phyloP scores from a whole-genome alignment of 768 basidiomycete species.

The Pholiota microspora region DNA sequence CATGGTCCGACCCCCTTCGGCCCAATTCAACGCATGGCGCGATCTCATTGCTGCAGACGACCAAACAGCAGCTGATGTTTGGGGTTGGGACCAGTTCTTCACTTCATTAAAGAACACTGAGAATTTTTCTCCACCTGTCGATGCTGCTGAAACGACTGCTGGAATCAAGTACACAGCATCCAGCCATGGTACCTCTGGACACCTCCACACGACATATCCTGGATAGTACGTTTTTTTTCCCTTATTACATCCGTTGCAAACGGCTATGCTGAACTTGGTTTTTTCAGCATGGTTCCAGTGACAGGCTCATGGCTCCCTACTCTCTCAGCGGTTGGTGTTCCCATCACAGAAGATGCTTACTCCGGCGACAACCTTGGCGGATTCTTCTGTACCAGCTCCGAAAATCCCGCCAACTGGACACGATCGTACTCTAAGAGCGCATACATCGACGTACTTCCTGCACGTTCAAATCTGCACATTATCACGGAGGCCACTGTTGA shows the following conservation, averaged over 20 bases:
- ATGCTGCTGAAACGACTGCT: slow-evolving; percentile 34
- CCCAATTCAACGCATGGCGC: slow-evolving; percentile 50
- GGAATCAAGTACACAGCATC: slow-evolving; percentile 43
- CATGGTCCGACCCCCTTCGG: slow-evolving; percentile 49
- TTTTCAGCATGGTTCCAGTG: slow-evolving; percentile 46
- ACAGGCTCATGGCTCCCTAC: slow-evolving; percentile 61
- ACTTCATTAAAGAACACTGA: slow-evolving; percentile 50
- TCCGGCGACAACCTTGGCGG: slow-evolving; percentile 50
- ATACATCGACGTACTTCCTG: slow-evolving; percentile 64
- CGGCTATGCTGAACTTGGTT: slow-evolving; percentile 11
- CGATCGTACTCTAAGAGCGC: slow-evolving; percentile 66
- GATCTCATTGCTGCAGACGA: slow-evolving; percentile 36
- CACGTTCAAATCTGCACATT: slow-evolving; percentile 62
- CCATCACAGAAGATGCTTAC: slow-evolving; percentile 40
- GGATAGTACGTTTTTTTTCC: slow-evolving; percentile 50
- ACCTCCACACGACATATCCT: slow-evolving; percentile 40
- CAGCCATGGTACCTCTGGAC: slow-evolving; percentile 52
- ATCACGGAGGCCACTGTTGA: slow-evolving; percentile 60
- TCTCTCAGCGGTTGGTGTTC: slow-evolving; percentile 45
- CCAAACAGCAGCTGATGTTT: slow-evolving; percentile 33
- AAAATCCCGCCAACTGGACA: slow-evolving; percentile 67
- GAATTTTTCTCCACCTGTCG: slow-evolving; percentile 51
- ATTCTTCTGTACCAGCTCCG: slow-evolving; percentile 54
- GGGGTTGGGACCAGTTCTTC: slow-evolving; percentile 49
- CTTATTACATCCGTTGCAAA: background rate